These are phyloP conservation scores for Limnanthes douglasii DNA, from an alignment of 345 rosid genomes.

Conservation along the genomic window DNA sequence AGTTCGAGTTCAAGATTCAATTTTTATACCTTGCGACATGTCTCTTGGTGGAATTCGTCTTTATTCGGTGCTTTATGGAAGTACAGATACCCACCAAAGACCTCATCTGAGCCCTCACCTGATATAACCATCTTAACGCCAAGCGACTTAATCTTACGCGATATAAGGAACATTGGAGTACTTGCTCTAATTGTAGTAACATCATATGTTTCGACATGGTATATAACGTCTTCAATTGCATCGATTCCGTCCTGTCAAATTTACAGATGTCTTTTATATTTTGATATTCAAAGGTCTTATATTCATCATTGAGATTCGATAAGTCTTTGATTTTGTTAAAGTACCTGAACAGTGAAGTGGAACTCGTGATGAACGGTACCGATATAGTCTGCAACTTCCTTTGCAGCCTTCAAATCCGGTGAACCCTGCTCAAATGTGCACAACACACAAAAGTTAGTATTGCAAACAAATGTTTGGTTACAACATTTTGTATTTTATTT, in stretches of 20 bases:
- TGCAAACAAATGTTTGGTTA: slow-evolving; percentile 5
- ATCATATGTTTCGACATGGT: slow-evolving; percentile 83
- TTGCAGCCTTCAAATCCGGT: slow-evolving; percentile 78
- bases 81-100: slow-evolving; percentile 89
- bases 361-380: slow-evolving; percentile 92
- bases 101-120: slow-evolving; percentile 93
- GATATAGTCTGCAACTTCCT: slow-evolving; percentile 77
- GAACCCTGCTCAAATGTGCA: slow-evolving; percentile 32
- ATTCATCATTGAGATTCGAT: too few species aligned
- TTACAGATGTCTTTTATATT: slow-evolving; percentile 1
- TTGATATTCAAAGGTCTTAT: too few species aligned
- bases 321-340: too few species aligned
- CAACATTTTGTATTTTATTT: too few species aligned
- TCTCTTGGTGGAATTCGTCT: slow-evolving; percentile 73
- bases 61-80: slow-evolving; percentile 96
- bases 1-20: not conserved
- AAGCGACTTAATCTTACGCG: slow-evolving; percentile 80
- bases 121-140: slow-evolving; percentile 98
- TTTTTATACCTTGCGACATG: slow-evolving; percentile 86
- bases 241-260: slow-evolving; percentile 63
- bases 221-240: slow-evolving; percentile 90
- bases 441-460: not conserved
- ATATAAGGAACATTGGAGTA: slow-evolving; percentile 88
- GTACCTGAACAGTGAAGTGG: slow-evolving; percentile 83
- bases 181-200: slow-evolving; percentile 87